phyloP scores from a whole-genome alignment of 495 filamentous ascomycete species.

The Viridothelium virens region DNA sequence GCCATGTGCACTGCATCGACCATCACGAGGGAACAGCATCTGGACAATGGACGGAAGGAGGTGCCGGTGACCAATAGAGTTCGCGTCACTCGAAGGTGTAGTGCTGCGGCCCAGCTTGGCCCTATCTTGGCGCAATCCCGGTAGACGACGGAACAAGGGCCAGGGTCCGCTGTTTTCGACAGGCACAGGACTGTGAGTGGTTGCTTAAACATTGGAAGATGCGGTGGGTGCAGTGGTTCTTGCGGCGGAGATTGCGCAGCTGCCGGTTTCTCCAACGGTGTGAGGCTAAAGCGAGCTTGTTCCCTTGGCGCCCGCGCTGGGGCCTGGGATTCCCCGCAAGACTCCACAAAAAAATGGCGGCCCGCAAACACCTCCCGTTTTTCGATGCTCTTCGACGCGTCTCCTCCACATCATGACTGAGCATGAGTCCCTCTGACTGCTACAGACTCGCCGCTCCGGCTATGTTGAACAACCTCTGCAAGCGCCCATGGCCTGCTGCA shows the following conservation, averaged over 20 bases:
- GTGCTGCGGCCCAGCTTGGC: too few species aligned
- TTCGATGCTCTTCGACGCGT: constrained; percentile 7
- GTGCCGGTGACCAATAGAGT: not conserved
- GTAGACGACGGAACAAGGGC: too few species aligned
- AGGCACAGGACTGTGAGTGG: constrained; percentile 1
- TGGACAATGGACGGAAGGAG: not conserved
- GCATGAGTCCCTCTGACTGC: not conserved
- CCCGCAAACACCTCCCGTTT: constrained; percentile 8
- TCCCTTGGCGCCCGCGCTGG: not conserved
- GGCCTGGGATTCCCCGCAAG: not conserved
- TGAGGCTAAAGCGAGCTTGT: not conserved
- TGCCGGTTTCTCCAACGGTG: not conserved
- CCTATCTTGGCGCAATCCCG: too few species aligned
- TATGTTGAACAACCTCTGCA: not conserved
- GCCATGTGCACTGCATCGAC: not conserved
- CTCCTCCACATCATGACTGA: constrained; percentile 6
- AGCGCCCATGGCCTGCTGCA: not conserved
- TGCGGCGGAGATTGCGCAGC: not conserved
- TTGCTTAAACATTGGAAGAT: not conserved
- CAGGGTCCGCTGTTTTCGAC: not conserved
- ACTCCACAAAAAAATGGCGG: constrained; percentile 7
- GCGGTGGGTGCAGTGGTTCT: not conserved
- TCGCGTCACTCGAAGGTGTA: too few species aligned
- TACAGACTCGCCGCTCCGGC: not conserved
- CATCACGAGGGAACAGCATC: constrained; percentile 3